Percentiles rank a stretch among this genome's conserved stretches.
phyloP scores from a whole-genome alignment of 345 rosid genomes.

The Linum usitatissimum region DNA sequence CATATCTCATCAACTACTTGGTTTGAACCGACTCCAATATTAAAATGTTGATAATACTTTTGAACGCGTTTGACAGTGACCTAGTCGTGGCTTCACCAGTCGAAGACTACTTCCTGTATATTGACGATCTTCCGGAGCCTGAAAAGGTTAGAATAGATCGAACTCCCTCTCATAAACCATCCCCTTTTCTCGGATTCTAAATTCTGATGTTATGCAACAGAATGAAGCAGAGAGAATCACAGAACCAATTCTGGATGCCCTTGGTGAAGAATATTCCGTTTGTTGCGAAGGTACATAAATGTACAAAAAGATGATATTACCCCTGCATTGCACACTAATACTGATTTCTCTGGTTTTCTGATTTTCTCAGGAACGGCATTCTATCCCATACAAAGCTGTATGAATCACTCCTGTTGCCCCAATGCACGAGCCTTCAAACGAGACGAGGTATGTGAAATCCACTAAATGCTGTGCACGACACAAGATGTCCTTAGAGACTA shows the following conservation, averaged over 20 bases:
- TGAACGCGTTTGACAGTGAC: conserved; percentile 49
- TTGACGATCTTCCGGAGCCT: conserved; percentile 53
- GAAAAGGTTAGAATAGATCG: conserved; percentile 42
- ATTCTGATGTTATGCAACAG: conserved; percentile 24
- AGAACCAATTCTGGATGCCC: conserved; percentile 56
- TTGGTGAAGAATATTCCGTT: conserved; percentile 63
- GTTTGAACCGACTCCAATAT: conserved; percentile 4
- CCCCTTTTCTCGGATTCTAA: not conserved
- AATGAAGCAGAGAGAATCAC: conserved; percentile 52
- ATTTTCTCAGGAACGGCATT: conserved; percentile 63
- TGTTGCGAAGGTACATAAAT: conserved; percentile 60
- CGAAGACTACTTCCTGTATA: conserved; percentile 75
- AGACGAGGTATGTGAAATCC: conserved; percentile 47
- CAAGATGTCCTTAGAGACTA: too few species aligned
- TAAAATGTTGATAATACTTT: conserved; percentile 1
- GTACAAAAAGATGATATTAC: not conserved
- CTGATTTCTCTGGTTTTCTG: not conserved
- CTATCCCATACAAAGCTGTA: conserved; percentile 85
- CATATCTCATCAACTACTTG: not conserved
- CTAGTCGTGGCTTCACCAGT: conserved; percentile 90
- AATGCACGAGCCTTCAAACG: conserved; percentile 92
- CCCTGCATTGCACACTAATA: too few species aligned
- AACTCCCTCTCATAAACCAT: conserved; percentile 1
- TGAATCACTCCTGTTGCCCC: conserved; percentile 90
- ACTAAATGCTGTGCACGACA: too few species aligned